Evolutionary conservation across 805 yeast species (phyloP).

Genomic region (Metschnikowia orientalis): DNA sequence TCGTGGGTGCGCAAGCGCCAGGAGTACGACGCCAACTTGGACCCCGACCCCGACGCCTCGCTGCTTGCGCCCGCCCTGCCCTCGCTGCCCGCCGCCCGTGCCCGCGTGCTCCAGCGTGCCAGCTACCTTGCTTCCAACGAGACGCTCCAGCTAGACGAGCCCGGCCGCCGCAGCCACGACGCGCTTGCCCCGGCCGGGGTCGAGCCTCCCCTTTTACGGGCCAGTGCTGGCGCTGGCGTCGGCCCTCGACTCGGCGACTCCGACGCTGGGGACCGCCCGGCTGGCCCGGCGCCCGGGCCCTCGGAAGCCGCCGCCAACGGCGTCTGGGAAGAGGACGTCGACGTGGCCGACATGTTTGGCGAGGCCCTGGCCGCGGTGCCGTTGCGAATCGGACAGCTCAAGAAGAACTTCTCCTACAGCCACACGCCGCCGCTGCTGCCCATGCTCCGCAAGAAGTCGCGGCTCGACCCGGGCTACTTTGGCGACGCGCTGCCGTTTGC

Average conservation of each 20-base stretch:
- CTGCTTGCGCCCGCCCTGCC: background rate
- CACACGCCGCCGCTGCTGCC: constrained; percentile 23
- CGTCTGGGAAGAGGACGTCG: no score
- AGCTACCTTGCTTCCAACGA: constrained; percentile 32
- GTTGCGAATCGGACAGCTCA: constrained; percentile 19
- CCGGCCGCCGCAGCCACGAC: constrained; percentile 2
- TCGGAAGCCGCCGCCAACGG: background rate
- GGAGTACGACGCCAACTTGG: constrained; percentile 34
- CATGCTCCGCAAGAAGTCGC: constrained; percentile 10
- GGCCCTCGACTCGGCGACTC: no score
- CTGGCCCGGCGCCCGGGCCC: background rate
- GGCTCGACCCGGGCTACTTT: constrained; percentile 15
- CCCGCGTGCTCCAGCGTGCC: constrained; percentile 13
- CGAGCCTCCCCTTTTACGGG: background rate
- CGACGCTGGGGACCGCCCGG: background rate
- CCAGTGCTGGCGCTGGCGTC: no score
- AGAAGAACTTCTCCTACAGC: constrained; percentile 23
- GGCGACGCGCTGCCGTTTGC: background rate
- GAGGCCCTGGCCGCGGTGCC: constrained; percentile 4
- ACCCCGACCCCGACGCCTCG: constrained; percentile 3
- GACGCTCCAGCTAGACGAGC: constrained; percentile 10
- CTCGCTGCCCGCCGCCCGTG: background rate
- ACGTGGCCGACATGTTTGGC: background rate
- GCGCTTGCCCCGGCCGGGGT: background rate
- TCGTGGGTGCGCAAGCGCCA: constrained; percentile 52